Percentiles rank a stretch among this genome's conserved stretches.
Evolutionary conservation across 2,329 filamentous ascomycete species (phyloP).

Genomic region (Hypoxylon sp.): DNA sequence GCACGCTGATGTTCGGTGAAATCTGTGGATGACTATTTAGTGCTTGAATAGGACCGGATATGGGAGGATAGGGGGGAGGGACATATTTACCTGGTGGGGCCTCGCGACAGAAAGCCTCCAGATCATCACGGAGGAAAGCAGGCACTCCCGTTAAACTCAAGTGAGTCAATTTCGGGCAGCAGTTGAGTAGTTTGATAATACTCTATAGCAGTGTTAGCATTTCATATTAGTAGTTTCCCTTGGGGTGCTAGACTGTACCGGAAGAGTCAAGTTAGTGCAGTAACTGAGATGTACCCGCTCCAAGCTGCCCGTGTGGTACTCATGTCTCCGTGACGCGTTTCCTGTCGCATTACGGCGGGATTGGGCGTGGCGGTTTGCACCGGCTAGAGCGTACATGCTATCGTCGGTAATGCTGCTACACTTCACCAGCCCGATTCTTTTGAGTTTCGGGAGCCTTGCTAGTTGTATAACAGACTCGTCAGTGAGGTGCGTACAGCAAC

Average conservation of each 20-base stretch:
- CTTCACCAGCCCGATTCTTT: constrained; percentile 95
- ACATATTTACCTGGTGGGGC: constrained; percentile 76
- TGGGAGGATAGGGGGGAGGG: not conserved
- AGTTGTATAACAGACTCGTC: constrained; percentile 88
- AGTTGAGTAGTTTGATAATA: constrained; percentile 89
- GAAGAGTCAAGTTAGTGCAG: constrained; percentile 85
- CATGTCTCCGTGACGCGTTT: constrained; percentile 62
- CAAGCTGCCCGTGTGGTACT: constrained; percentile 75
- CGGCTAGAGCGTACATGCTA: constrained; percentile 87
- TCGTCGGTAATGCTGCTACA: constrained; percentile 90
- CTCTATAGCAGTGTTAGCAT: constrained; percentile 71
- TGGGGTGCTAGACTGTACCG: constrained; percentile 66
- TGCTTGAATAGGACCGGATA: not conserved
- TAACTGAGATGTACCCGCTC: constrained; percentile 98
- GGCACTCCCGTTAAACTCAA: constrained; percentile 94
- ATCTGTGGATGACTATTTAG: constrained; percentile 67
- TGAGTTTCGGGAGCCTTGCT: constrained; percentile 89
- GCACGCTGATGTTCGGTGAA: constrained; percentile 96
- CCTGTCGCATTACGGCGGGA: constrained; percentile 65
- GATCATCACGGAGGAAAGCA: constrained; percentile 87
- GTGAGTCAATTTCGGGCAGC: constrained; percentile 92
- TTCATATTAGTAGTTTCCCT: constrained; percentile 6
- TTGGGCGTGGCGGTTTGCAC: constrained; percentile 71
- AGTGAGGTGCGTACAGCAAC: constrained; percentile 92
- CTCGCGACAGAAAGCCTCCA: constrained; percentile 87